Evolutionary conservation across 306 rosid species (phyloP), one percentile per base, ranked within the genome.

Genomic region (Quercus robur): DNA sequence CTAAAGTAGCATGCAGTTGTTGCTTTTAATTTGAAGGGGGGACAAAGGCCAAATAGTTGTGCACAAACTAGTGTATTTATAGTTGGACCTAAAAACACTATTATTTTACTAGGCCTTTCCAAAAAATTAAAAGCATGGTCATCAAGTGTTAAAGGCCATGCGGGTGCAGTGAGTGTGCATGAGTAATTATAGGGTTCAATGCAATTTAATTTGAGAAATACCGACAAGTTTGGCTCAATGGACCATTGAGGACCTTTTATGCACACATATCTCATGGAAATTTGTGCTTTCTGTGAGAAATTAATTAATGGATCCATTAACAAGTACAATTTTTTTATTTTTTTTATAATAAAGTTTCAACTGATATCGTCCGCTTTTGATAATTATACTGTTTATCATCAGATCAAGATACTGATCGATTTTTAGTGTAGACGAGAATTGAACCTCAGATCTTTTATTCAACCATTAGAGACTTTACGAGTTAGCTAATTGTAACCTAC

Each of bases 321-420:
- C 17, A 11, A 49, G 17, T 49, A 12, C 46, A 8, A 5, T 35
- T 35, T 6, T 35, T 4, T 28, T 30, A 2, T 28, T 31, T 38
- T 38, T 2, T 6, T 6, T 1, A 33, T 41, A 2, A 41, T 8
- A 41, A 0, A 8, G 1, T 7, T 41, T 41, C 3, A 41, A 41
- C 0, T 8, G 0, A 41, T 41, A 0, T 38, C 3, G 1, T 7
- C 0, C 0, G 0, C 0, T 7, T 38, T 2, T 38, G 0, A 38
- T 38, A 8, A 7, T 38, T 38, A 2, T 38, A 0, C 0, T 38
- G 10, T 38, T 38, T 38, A 38, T 38, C 1, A 7, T 38, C 46
- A 2, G 11, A 41, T 41, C 0, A 41, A 41, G 12, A 41, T 41
- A 41, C 1, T 8, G 0, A 41, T 41, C 0, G 3, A 1, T 41